Conservation (phyloP, 495 filamentous ascomycete genomes). For the Penicillium silybi region DNA sequence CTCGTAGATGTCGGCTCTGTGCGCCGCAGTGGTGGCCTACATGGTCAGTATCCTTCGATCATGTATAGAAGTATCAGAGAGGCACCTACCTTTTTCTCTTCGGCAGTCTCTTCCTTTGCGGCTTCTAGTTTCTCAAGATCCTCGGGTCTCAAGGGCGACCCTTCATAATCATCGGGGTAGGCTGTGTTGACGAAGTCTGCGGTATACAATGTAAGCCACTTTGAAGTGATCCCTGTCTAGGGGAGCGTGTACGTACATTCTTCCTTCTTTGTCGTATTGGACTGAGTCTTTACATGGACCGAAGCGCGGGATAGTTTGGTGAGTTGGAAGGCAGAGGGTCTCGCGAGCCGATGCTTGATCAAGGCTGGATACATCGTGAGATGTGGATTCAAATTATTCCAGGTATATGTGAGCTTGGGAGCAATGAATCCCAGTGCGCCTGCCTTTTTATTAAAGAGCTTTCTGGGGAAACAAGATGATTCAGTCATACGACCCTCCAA, state of each 20-base stretch:
- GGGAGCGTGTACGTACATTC: slow-evolving; percentile 6
- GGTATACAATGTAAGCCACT: neutral
- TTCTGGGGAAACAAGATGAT: slow-evolving; percentile 5
- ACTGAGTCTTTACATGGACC: slow-evolving; percentile 3
- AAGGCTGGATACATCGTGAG: slow-evolving; percentile 11
- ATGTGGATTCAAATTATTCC: neutral
- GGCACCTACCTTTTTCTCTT: neutral
- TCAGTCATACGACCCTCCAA: slow-evolving; percentile 10
- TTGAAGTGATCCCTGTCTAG: neutral
- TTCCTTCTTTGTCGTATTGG: slow-evolving; percentile 6
- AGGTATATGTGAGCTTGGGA: neutral
- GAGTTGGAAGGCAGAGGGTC: slow-evolving; percentile 5
- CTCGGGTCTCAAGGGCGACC: slow-evolving; percentile 7
- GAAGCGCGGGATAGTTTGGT: slow-evolving; percentile 5
- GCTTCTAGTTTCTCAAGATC: neutral
- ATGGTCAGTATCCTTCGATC: neutral
- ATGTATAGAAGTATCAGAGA: neutral
- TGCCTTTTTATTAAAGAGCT: neutral
- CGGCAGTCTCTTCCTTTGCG: neutral
- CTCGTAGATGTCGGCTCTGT: slow-evolving; percentile 16
- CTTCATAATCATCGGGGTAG: slow-evolving; percentile 18
- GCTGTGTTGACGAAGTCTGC: slow-evolving; percentile 14
- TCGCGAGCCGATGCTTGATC: slow-evolving; percentile 9
- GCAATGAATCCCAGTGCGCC: too few relatives aligned
- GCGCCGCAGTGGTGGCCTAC: slow-evolving; percentile 10